Evolutionary conservation across 1,284 basidiomycete species (phyloP), one percentile per base, ranked within the genome.

Genomic region (Apiotrichum mycotoxinovorans): DNA sequence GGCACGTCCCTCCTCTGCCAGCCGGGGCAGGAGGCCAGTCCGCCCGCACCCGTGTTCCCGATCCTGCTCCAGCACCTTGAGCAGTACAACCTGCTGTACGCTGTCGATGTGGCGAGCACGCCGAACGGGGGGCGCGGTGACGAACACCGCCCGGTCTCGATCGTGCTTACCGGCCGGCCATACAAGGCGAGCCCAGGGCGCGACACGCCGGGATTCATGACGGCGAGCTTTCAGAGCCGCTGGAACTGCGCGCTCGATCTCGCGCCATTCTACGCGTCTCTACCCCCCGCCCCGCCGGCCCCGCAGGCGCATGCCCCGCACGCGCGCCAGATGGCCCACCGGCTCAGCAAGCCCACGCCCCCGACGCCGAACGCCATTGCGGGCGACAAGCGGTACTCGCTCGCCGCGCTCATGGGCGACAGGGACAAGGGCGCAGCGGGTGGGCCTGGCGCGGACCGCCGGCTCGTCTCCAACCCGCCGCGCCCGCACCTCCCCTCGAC

Each of bases 161-260:
- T 94, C 66, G 83, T 85, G 43, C 84, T 93, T 20, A 81, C 82
- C 48, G 90, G 89, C 14, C 81, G 84, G 57, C 89, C 90, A 1
- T 74, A 59, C 60, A 35, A 14, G 15, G 17, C 27, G 27, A 44
- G 51, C 5, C 51, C 30, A 18, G 20, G 26, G 26, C 9, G 12
- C 7, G 12, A 12, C 7, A 30, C 38, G 23, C 30, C 25, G 35
- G 35, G 17, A 26, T 35, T 49, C 52, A 87, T 87, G 0, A 89
- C 91, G 0, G 77, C 78, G 9, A 79, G 83, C 0, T 94, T 93
- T 73, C 83, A 85, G 0, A 91, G 89, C 0, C 80, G 86, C 25
- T 94, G 91, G 91, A 93, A 91, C 65, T 91, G 89, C 61, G 79
- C 87, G 1, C 83, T 95, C 30, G 89, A 93, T 69, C 80, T 94